Percentiles rank a stretch among this genome's conserved stretches.
phyloP scores from a whole-genome alignment of 139 green algal species.

The Chlamydomonas sphaeroides region DNA sequence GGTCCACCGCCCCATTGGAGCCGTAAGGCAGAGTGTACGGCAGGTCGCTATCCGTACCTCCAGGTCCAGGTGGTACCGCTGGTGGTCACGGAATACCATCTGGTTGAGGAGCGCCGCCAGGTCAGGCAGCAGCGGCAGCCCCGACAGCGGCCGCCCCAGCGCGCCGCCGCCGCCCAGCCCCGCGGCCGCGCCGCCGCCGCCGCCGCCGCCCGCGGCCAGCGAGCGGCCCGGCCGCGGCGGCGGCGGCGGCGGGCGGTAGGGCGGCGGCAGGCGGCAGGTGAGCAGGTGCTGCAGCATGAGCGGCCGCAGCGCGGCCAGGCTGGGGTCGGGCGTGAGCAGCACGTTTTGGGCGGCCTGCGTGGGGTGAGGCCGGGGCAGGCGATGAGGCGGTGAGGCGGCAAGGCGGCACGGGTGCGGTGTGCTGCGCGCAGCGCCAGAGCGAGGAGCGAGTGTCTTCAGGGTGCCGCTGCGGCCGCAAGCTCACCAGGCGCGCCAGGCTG shows the following conservation, averaged over 20 bases:
- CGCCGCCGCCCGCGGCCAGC: background rate
- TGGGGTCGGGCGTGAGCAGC: constrained; percentile 16
- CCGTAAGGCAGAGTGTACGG: no score
- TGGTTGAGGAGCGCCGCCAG: constrained; percentile 42
- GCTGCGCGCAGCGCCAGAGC: no score
- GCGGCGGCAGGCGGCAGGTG: constrained; percentile 32
- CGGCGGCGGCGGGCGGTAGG: constrained; percentile 28
- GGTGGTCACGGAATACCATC: constrained; percentile 33
- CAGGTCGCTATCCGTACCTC: constrained; percentile 26
- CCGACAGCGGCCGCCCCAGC: background rate
- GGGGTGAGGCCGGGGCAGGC: no score
- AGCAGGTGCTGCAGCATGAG: constrained; percentile 43
- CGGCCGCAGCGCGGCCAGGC: constrained; percentile 33
- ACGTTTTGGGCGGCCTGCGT: constrained; percentile 38
- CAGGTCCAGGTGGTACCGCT: constrained; percentile 32
- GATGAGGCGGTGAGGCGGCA: no score
- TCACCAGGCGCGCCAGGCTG: constrained; percentile 32
- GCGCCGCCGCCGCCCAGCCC: no score
- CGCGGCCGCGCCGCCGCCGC: no score
- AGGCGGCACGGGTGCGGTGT: no score
- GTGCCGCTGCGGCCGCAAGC: no score
- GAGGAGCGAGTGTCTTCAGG: no score
- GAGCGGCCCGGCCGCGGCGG: background rate
- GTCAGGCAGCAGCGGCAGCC: constrained; percentile 31
- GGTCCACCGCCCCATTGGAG: no score